These are phyloP conservation scores for Pestalotiopsis sp. DNA, from an alignment of 2,329 filamentous ascomycete species.

Conservation along the genomic window DNA sequence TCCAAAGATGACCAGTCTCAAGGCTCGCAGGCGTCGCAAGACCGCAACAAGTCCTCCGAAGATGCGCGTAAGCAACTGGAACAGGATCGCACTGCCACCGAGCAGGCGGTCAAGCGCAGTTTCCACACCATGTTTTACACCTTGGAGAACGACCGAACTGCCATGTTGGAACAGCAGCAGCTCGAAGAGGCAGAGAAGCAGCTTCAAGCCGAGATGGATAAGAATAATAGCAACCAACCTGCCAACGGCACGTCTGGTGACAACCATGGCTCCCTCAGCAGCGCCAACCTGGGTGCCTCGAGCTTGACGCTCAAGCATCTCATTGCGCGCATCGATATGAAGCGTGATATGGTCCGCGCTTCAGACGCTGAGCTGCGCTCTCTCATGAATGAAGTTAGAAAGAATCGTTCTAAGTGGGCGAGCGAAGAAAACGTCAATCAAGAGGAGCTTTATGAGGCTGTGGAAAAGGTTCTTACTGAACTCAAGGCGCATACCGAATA, in stretches of 20 bases:
- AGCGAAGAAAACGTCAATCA: conserved; percentile 97
- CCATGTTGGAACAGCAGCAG: conserved; percentile 97
- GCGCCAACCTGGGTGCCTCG: conserved; percentile 91
- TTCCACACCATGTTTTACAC: conserved; percentile 96
- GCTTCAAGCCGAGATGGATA: conserved; percentile 92
- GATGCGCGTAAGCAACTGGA: conserved; percentile 92
- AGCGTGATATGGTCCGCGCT: conserved; percentile 85
- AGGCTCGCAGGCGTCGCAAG: conserved; percentile 32
- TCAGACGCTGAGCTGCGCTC: conserved; percentile 91
- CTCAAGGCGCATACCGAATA: conserved; percentile 97
- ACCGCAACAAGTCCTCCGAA: conserved; percentile 70
- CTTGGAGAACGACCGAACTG: conserved; percentile 89
- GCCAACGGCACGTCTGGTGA: conserved; percentile 53
- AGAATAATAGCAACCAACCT: conserved; percentile 55
- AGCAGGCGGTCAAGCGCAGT: conserved; percentile 84
- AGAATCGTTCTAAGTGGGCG: conserved; percentile 98
- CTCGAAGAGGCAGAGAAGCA: conserved; percentile 96
- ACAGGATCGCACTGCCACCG: conserved; percentile 86
- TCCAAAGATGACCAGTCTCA: conserved; percentile 50
- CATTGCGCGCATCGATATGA: conserved; percentile 91
- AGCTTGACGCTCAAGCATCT: conserved; percentile 96
- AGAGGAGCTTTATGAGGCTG: conserved; percentile 94
- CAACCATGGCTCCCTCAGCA: conserved; percentile 87
- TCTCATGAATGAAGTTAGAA: conserved; percentile 95
- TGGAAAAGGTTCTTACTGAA: conserved; percentile 95